phyloP scores from a whole-genome alignment of 148 eudicot species.

The Salicornia ramosissima region DNA sequence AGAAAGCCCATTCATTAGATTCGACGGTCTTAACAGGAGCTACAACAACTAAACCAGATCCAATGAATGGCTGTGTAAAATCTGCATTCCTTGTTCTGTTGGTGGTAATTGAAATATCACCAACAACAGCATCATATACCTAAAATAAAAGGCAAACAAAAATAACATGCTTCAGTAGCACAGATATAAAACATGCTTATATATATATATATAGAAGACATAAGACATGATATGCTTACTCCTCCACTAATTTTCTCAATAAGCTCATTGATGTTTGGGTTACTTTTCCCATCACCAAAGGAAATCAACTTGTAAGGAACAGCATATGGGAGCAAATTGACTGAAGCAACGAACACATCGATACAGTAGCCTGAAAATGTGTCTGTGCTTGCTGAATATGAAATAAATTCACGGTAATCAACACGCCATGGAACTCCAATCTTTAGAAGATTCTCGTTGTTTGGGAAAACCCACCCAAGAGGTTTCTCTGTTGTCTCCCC shows the following conservation, averaged over 20 bases:
- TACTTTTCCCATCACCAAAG: constrained; percentile 49
- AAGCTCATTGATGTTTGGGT: constrained; percentile 56
- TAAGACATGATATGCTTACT: constrained; percentile 39
- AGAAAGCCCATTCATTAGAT: constrained; percentile 60
- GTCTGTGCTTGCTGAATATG: constrained; percentile 32
- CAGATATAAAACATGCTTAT: background rate
- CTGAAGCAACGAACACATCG: constrained; percentile 66
- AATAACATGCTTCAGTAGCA: background rate
- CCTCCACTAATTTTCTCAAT: constrained; percentile 39
- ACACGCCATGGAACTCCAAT: constrained; percentile 74
- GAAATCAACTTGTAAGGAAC: constrained; percentile 57
- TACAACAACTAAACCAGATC: constrained; percentile 66
- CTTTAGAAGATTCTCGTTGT: constrained; percentile 45
- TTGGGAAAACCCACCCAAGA: constrained; percentile 78
- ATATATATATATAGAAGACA: background rate
- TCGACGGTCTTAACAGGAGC: constrained; percentile 37
- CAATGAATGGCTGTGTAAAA: constrained; percentile 61
- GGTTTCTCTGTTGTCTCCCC: constrained; percentile 54
- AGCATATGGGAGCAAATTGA: constrained; percentile 64
- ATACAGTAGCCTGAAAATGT: constrained; percentile 59
- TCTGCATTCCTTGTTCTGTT: constrained; percentile 55
- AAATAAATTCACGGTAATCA: constrained; percentile 47
- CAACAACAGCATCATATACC: constrained; percentile 61
- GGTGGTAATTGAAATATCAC: constrained; percentile 58
- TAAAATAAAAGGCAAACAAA: constrained; percentile 10